Conservation (phyloP, 768 basidiomycete species). For the Bullera alba region DNA sequence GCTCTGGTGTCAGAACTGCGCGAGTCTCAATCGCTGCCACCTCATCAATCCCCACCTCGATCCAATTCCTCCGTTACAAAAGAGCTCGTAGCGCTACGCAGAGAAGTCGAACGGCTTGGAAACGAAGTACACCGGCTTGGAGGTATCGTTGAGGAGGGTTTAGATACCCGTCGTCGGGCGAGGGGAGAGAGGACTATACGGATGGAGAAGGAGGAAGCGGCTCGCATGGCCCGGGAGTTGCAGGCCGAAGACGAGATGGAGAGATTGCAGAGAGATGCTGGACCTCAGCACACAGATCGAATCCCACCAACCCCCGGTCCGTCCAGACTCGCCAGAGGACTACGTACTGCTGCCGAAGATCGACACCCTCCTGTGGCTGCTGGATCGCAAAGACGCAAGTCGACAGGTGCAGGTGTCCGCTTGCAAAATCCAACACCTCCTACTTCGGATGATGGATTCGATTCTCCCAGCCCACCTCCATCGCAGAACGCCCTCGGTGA, state of each 20-base stretch:
- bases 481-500: background rate
- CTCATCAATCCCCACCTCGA: conserved; percentile 4
- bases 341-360: conserved; percentile 22
- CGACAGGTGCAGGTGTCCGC: conserved; percentile 5
- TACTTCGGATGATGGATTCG: conserved; percentile 3
- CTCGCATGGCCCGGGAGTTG: conserved; percentile 1
- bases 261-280: conserved; percentile 60
- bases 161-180: conserved; percentile 61
- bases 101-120: conserved; percentile 72
- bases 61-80: conserved; percentile 2
- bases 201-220: conserved; percentile 34
- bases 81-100: conserved; percentile 56
- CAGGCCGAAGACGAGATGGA: conserved; percentile 53
- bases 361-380: conserved; percentile 23
- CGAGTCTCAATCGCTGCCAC: background rate
- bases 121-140: conserved; percentile 82
- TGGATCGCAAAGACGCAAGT: no score
- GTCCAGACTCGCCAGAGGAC: conserved; percentile 29
- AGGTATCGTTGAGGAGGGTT: conserved; percentile 76
- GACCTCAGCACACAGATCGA: conserved; percentile 52
- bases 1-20: conserved; percentile 52
- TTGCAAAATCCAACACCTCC: conserved; percentile 2
- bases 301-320: conserved; percentile 10
- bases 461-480: conserved; percentile 6
- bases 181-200: conserved; percentile 48